These are phyloP conservation scores for Colletotrichum ledebouriae DNA, from an alignment of 2,329 filamentous ascomycete species.

Conservation along the genomic window DNA sequence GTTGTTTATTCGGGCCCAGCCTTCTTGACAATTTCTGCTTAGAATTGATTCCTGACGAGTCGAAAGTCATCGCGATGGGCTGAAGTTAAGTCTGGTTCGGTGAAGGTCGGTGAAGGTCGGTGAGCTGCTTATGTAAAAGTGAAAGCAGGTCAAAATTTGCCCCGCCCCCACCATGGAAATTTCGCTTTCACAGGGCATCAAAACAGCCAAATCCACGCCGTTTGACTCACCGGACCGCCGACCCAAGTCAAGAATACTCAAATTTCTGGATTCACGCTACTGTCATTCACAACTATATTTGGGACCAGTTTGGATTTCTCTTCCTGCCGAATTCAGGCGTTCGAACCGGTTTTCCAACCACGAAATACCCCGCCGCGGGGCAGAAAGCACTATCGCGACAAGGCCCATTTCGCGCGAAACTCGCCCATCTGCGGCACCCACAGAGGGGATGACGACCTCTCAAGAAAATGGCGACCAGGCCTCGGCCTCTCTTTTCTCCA, in stretches of 20 bases:
- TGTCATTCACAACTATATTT: too few species aligned
- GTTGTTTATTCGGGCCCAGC: too few species aligned
- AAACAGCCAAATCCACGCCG: slow-evolving; percentile 19
- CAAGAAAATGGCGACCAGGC: background rate
- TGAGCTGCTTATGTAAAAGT: slow-evolving; percentile 42
- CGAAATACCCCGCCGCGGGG: slow-evolving; percentile 39
- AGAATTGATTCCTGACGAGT: too few species aligned
- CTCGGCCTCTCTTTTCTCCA: slow-evolving; percentile 6
- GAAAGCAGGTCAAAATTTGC: slow-evolving; percentile 41
- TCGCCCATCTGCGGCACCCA: background rate
- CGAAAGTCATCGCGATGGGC: too few species aligned
- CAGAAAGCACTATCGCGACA: slow-evolving; percentile 25
- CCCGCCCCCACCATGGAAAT: slow-evolving; percentile 45
- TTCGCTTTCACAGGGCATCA: slow-evolving; percentile 40
- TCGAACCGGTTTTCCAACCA: background rate
- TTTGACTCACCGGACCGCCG: slow-evolving; percentile 22
- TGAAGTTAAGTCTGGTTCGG: background rate
- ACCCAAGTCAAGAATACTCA: background rate
- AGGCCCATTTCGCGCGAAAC: slow-evolving; percentile 8
- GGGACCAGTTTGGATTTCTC: too few species aligned
- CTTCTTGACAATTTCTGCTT: too few species aligned
- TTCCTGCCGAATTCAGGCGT: background rate
- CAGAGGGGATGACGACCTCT: slow-evolving; percentile 8
- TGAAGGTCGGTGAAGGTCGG: slow-evolving; percentile 9
- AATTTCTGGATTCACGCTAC: background rate